These are phyloP conservation scores for Candida awuae DNA, from an alignment of 805 yeast genomes.

Conservation along the genomic window DNA sequence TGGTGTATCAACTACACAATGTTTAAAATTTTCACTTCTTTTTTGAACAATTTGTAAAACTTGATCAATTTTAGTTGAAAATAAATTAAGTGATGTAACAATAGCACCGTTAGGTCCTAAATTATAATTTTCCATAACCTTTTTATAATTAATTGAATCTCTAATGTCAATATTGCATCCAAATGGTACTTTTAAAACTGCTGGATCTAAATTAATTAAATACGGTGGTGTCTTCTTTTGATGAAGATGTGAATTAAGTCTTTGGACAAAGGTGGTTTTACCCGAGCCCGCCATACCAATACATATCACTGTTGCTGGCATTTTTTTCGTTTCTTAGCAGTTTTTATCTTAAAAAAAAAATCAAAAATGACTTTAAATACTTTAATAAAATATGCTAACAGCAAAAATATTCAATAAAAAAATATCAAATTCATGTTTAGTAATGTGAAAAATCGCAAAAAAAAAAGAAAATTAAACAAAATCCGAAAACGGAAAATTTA, in stretches of 20 bases:
- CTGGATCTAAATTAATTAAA: slow-evolving; percentile 92
- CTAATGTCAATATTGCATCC: slow-evolving; percentile 93
- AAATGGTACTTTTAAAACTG: slow-evolving; percentile 88
- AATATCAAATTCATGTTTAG: no score
- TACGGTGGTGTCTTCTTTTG: slow-evolving; percentile 69
- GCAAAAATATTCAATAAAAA: no score
- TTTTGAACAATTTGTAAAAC: slow-evolving; percentile 81
- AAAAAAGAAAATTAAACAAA: no score
- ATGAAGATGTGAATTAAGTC: slow-evolving; percentile 85
- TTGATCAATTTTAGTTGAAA: slow-evolving; percentile 93
- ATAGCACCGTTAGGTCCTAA: slow-evolving; percentile 98
- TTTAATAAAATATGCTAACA: no score
- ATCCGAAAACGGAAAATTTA: background rate
- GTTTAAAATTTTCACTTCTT: slow-evolving; percentile 47
- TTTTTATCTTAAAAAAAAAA: background rate
- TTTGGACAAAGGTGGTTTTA: slow-evolving; percentile 95
- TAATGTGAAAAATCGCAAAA: background rate
- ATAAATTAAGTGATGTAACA: slow-evolving; percentile 86
- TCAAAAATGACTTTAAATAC: no score
- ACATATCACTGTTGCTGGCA: slow-evolving; percentile 32
- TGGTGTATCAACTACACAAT: slow-evolving; percentile 91
- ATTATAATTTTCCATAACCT: slow-evolving; percentile 93
- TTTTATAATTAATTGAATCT: slow-evolving; percentile 90
- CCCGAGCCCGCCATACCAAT: slow-evolving; percentile 64
- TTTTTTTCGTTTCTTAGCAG: background rate